Evolutionary conservation across 23 red algal genomes (phyloP).

Genomic region (Gracilaria vermiculophylla): DNA sequence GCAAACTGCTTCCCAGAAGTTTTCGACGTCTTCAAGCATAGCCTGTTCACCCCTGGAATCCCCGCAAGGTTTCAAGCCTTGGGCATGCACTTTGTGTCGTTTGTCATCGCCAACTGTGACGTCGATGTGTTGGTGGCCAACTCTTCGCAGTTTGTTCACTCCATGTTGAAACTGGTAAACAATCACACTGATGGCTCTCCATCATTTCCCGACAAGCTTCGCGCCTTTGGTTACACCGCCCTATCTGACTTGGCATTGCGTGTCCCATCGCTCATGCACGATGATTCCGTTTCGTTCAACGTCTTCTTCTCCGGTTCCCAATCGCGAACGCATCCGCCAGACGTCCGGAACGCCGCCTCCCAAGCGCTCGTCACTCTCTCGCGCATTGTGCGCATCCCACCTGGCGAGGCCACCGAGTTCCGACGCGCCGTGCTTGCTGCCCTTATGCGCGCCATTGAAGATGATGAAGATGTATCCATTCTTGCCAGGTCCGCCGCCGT

Average conservation of each 20-base stretch:
- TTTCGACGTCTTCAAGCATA: slow-evolving; percentile 9
- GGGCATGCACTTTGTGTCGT: slow-evolving; percentile 70
- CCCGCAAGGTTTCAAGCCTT: slow-evolving; percentile 26
- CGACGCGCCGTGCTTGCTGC: not conserved
- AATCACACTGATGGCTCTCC: slow-evolving; percentile 43
- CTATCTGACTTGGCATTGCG: slow-evolving; percentile 31
- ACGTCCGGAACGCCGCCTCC: slow-evolving; percentile 37
- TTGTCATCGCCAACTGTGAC: slow-evolving; percentile 36
- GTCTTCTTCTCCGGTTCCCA: slow-evolving; percentile 39
- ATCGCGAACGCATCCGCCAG: not conserved
- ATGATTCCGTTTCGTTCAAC: not conserved
- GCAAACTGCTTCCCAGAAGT: slow-evolving; percentile 63
- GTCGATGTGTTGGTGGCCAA: slow-evolving; percentile 17
- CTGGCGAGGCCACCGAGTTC: not conserved
- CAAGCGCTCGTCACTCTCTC: slow-evolving; percentile 60
- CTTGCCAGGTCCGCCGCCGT: slow-evolving; percentile 51
- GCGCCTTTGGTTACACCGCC: slow-evolving; percentile 56
- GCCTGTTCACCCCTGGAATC: slow-evolving; percentile 30
- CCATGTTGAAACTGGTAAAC: slow-evolving; percentile 34
- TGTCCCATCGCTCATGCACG: slow-evolving; percentile 16
- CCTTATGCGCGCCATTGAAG: slow-evolving; percentile 7
- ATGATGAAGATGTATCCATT: slow-evolving; percentile 5
- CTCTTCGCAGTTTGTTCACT: not conserved
- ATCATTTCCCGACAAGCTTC: slow-evolving; percentile 17
- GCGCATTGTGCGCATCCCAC: not conserved